phyloP scores from a whole-genome alignment of 2,329 filamentous ascomycete genomes.

The Thelonectria rubi region DNA sequence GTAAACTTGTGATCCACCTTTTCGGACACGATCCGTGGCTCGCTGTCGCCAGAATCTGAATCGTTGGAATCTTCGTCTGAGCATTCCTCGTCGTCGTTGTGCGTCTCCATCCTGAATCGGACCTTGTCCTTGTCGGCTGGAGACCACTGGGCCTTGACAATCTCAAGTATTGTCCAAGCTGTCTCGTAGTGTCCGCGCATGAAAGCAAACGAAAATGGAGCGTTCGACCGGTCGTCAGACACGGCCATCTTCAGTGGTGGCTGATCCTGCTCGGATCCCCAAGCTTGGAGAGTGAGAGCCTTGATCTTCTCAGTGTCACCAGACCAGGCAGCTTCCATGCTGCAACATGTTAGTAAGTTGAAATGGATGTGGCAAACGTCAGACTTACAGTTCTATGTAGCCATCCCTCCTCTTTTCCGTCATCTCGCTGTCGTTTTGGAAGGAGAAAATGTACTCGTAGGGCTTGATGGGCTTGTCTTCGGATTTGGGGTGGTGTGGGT shows the following conservation, averaged over 20 bases:
- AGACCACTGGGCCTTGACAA: conserved; percentile 73
- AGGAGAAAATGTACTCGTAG: conserved; percentile 62
- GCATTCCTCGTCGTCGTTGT: conserved; percentile 49
- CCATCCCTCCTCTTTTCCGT: conserved; percentile 64
- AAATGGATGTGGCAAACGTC: background rate
- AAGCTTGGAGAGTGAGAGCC: conserved; percentile 66
- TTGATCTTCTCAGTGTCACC: conserved; percentile 76
- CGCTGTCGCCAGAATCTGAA: conserved; percentile 46
- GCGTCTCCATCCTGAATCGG: conserved; percentile 57
- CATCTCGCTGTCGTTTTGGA: conserved; percentile 62
- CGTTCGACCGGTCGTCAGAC: conserved; percentile 59
- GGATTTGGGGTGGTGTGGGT: background rate
- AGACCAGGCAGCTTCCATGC: conserved; percentile 77
- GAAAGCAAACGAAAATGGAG: conserved; percentile 74
- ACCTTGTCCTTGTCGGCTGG: conserved; percentile 62
- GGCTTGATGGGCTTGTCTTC: conserved; percentile 41
- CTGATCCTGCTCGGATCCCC: conserved; percentile 62
- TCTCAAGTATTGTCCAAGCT: conserved; percentile 74
- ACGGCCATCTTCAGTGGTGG: conserved; percentile 72
- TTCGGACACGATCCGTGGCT: conserved; percentile 59
- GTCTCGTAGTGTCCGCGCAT: conserved; percentile 70
- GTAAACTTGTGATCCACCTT: conserved; percentile 75
- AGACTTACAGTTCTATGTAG: conserved; percentile 70
- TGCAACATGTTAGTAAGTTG: conserved; percentile 40
- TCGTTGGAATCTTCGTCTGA: conserved; percentile 51